phyloP scores from a whole-genome alignment of 2,329 filamentous ascomycete genomes.

The Geosmithia putterillii region DNA sequence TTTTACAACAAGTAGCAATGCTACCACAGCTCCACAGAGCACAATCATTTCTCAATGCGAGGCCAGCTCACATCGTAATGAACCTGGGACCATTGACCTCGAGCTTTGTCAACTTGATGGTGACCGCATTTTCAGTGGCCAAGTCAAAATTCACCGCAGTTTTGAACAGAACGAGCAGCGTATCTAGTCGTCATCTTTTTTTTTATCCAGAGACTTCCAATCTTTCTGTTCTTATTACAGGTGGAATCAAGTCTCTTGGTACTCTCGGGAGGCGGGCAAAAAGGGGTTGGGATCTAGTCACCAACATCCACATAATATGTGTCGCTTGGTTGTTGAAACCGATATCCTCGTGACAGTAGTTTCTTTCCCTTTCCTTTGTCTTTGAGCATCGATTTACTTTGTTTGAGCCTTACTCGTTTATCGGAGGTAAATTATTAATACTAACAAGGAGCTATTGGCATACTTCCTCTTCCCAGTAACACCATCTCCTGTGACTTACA shows the following conservation, averaged over 20 bases:
- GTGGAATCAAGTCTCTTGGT: neutral
- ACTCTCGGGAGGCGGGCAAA: neutral
- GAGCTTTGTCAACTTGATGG: slow-evolving; percentile 17
- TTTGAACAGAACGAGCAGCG: slow-evolving; percentile 18
- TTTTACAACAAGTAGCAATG: slow-evolving; percentile 2
- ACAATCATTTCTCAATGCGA: slow-evolving; percentile 14
- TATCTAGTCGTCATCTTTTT: slow-evolving; percentile 6
- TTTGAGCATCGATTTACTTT: neutral
- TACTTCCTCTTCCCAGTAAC: neutral
- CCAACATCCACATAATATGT: neutral
- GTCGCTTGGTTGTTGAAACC: neutral
- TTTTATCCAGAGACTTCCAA: neutral
- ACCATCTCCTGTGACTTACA: neutral
- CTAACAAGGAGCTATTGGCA: no score
- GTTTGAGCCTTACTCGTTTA: neutral
- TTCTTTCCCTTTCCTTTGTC: neutral
- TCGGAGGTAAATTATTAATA: no score
- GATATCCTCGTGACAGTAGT: neutral
- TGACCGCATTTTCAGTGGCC: slow-evolving; percentile 7
- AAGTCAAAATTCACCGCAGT: slow-evolving; percentile 16
- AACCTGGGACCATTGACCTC: slow-evolving; percentile 13
- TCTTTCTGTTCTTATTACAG: neutral
- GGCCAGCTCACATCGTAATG: slow-evolving; percentile 5
- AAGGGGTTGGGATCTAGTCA: neutral
- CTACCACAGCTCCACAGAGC: slow-evolving; percentile 7